A percentile compares a stretch with the other conserved stretches of the same genome.
Evolutionary conservation across 2,329 filamentous ascomycete species (phyloP).

Genomic region (Alternaria solani): DNA sequence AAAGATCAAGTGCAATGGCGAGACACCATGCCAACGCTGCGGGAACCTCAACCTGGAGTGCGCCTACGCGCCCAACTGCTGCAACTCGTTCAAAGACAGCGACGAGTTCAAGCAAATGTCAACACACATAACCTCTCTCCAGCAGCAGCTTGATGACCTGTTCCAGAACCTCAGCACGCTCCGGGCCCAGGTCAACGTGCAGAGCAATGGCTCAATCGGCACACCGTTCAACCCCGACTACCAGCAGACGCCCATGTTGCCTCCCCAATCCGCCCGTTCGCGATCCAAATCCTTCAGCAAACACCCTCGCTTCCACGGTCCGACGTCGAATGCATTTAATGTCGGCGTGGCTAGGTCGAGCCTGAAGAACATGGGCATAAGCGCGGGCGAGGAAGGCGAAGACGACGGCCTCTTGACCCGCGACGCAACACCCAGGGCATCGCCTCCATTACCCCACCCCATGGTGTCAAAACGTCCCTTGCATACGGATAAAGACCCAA

Average conservation of each 20-base stretch:
- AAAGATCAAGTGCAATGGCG: slow-evolving; percentile 74
- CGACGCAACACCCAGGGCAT: slow-evolving; percentile 61
- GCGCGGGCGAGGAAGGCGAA: slow-evolving; percentile 66
- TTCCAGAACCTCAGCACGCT: slow-evolving; percentile 75
- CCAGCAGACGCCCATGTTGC: slow-evolving; percentile 43
- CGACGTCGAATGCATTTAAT: slow-evolving; percentile 85
- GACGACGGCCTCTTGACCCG: slow-evolving; percentile 65
- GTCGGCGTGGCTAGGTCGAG: slow-evolving; percentile 88
- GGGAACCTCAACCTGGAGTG: slow-evolving; percentile 70
- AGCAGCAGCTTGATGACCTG: slow-evolving; percentile 83
- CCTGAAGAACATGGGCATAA: slow-evolving; percentile 88
- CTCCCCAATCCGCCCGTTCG: slow-evolving; percentile 50
- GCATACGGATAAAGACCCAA: slow-evolving; percentile 71
- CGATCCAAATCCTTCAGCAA: slow-evolving; percentile 51
- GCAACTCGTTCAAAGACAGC: slow-evolving; percentile 88
- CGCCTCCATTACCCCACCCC: slow-evolving; percentile 47
- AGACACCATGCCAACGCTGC: slow-evolving; percentile 70
- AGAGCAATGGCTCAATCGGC: slow-evolving; percentile 39
- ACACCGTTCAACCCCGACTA: slow-evolving; percentile 46
- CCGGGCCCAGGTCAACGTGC: slow-evolving; percentile 58
- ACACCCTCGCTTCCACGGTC: slow-evolving; percentile 77
- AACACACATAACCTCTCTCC: slow-evolving; percentile 74
- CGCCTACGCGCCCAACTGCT: slow-evolving; percentile 72
- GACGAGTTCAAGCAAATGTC: slow-evolving; percentile 83
- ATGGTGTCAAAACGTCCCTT: slow-evolving; percentile 30